Percentiles rank a stretch among this genome's conserved stretches.
Evolutionary conservation across 139 green algal genomes (phyloP).

Genomic region (Chlorella sp.): DNA sequence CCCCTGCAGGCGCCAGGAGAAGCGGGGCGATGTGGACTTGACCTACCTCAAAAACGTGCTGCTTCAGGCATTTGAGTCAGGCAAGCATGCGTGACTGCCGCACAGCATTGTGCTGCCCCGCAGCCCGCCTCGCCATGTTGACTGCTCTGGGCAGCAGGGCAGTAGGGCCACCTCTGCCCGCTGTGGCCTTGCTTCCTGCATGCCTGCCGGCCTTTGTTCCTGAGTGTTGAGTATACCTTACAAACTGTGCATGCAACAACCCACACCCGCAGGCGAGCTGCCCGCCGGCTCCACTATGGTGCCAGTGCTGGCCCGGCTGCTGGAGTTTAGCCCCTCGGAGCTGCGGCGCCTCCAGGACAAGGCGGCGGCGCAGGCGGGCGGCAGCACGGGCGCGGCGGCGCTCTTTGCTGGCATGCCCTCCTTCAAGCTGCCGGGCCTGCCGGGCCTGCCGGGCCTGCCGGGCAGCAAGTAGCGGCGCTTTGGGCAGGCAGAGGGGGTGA

Average conservation of each 20-base stretch:
- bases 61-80: conserved; percentile 51
- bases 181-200: background rate
- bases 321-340: conserved; percentile 58
- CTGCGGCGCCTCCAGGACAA: conserved; percentile 30
- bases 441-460: too few relatives aligned
- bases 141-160: background rate
- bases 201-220: background rate
- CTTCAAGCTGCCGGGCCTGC: conserved; percentile 8
- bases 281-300: conserved; percentile 44
- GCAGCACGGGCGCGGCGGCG: background rate
- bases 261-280: conserved; percentile 48
- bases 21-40: conserved; percentile 40
- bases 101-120: background rate
- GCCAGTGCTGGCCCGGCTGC: conserved; percentile 52
- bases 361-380: conserved; percentile 5
- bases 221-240: too few relatives aligned
- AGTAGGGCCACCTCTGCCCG: background rate
- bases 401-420: background rate
- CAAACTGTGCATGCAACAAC: too few relatives aligned
- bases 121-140: background rate
- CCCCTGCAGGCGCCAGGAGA: conserved; percentile 28
- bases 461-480: too few relatives aligned
- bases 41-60: conserved; percentile 61
- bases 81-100: background rate
- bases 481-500: too few relatives aligned